phyloP scores from a whole-genome alignment of 2,329 filamentous ascomycete genomes.

The Calonectria multiphialidica region DNA sequence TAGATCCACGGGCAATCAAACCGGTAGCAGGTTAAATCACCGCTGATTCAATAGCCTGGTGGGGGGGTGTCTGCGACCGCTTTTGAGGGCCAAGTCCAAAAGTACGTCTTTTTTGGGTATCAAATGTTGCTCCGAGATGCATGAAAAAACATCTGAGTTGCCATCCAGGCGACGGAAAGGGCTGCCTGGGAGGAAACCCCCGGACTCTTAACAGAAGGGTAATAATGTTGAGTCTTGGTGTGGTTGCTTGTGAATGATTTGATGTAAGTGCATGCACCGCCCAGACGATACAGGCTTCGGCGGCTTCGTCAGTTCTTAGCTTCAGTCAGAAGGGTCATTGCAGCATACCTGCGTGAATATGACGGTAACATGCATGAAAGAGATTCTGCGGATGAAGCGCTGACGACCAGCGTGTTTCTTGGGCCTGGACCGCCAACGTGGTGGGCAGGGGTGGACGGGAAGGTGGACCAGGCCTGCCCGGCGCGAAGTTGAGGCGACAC shows the following conservation, averaged over 20 bases:
- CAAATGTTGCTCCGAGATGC: not conserved
- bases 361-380: constrained; percentile 15
- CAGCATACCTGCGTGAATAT: constrained; percentile 29
- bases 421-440: not conserved
- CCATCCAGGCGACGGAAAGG: not conserved
- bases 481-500: constrained; percentile 35
- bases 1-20: constrained; percentile 29
- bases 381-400: constrained; percentile 19
- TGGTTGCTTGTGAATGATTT: not conserved
- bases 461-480: constrained; percentile 18
- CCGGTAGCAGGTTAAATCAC: constrained; percentile 4
- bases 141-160: not conserved
- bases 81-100: constrained; percentile 2
- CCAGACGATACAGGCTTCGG: not conserved
- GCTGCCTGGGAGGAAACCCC: not conserved
- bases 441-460: not conserved
- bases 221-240: not conserved
- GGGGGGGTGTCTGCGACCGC: constrained; percentile 12
- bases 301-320: not conserved
- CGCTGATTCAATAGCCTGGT: constrained; percentile 17
- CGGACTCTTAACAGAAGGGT: not conserved
- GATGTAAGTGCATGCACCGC: not conserved
- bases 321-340: not conserved
- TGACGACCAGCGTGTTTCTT: not conserved
- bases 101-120: not conserved